These are phyloP conservation scores for Jimgerdemannia lactiflua DNA, from an alignment of 192 early-diverging fungal genomes.

Conservation along the genomic window DNA sequence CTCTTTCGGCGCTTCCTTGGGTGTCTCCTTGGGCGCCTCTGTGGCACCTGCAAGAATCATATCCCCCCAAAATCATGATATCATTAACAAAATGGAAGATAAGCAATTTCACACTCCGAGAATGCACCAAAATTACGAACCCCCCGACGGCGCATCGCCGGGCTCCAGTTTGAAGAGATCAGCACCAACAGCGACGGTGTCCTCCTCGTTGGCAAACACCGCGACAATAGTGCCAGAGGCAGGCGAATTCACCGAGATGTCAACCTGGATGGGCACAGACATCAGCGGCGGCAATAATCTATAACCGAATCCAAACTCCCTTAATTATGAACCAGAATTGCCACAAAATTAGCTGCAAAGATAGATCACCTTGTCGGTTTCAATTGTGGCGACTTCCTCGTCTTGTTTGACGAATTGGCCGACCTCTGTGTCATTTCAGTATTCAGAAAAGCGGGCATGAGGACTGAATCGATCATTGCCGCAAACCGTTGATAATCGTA, in stretches of 20 bases:
- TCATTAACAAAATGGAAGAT: not conserved
- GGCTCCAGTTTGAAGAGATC: conserved; percentile 93
- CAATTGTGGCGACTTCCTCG: conserved; percentile 95
- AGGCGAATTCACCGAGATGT: conserved; percentile 97
- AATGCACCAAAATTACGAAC: conserved; percentile 22
- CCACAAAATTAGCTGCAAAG: not conserved
- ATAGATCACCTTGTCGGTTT: conserved; percentile 89
- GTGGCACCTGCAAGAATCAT: conserved; percentile 17
- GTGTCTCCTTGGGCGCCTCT: conserved; percentile 21
- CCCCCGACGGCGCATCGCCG: conserved; percentile 63
- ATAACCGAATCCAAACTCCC: not conserved
- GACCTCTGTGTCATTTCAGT: conserved; percentile 59
- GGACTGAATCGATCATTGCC: not conserved
- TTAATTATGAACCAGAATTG: not conserved
- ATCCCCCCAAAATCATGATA: not conserved
- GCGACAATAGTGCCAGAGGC: conserved; percentile 86
- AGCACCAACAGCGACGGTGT: conserved; percentile 85
- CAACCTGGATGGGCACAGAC: conserved; percentile 61
- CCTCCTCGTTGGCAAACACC: conserved; percentile 80
- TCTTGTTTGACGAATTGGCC: conserved; percentile 95
- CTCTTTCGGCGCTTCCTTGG: conserved; percentile 35
- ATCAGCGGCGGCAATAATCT: conserved; percentile 3
- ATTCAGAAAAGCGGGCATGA: conserved; percentile 1
- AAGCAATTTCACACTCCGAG: not conserved
- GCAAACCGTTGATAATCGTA: not conserved